Evolutionary conservation across 257 asterid genomes (phyloP), one percentile per base, ranked within the genome.

Genomic region (Capsicum rhomboideum): DNA sequence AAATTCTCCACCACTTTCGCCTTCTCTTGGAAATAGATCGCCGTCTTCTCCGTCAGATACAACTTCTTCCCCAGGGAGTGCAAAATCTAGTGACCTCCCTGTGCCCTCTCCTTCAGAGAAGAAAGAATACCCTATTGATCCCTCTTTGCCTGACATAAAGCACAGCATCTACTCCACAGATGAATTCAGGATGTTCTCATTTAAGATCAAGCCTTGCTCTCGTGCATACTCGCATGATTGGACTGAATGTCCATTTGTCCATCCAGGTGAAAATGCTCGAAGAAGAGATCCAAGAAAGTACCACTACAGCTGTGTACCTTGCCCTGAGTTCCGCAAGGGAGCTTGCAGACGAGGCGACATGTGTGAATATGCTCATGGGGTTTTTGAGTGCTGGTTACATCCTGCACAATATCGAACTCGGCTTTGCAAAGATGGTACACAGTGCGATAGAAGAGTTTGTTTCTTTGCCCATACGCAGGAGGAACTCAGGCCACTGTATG

Each of bases 81-180:
- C 55, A 53, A 89, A 87, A 69, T 82, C 61, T 34, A 86, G 37
- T 31, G 91, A 89, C 31, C 68, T 82, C 64, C 84, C 85, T 49
- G 84, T 77, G 42, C 85, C 88, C 0, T 78, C 89, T 21, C 81
- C 84, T 8, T 80, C 86, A 5, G 97, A 93, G 88, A 94, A 82
- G 93, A 94, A 87, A 88, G 97, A 93, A 78, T 94, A 95, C 87
- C 97, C 95, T 0, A 69, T 90, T 78, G 99, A 95, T 86, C 97
- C 99, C 1, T 88, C 95, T 29, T 82, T 95, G 66, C 99, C 99
- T 0, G 98, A 95, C 87, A 95, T 95, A 49, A 95, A 92, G 85
- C 93, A 92, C 86, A 90, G 97, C 88, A 88, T 93, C 42, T 95
- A 93, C 88, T 87, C 98, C 8, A 94, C 97, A 0, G 86, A 83